Conservation (phyloP, 495 filamentous ascomycete species). For the Mytilinidion resinicola region DNA sequence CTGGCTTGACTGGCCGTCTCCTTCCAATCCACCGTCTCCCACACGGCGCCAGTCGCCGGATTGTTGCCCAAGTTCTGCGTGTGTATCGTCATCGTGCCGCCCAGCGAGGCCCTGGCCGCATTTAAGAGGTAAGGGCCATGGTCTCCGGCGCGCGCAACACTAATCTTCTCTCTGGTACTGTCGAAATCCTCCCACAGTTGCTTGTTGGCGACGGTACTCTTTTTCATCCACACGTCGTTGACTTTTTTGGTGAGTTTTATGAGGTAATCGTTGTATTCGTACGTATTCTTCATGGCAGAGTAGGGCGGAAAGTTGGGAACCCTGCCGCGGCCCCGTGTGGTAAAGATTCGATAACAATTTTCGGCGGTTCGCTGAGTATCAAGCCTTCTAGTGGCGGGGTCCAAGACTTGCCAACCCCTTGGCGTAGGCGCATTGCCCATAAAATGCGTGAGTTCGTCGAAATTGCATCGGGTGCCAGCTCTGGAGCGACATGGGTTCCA, state of each 20-base stretch:
- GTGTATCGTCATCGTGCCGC: neutral
- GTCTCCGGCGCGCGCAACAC: slow-evolving; percentile 8
- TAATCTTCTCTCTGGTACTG: neutral
- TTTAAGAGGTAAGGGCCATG: slow-evolving; percentile 1
- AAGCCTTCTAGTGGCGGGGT: neutral
- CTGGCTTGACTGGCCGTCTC: neutral
- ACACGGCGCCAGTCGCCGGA: neutral
- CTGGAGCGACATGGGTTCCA: too few species aligned
- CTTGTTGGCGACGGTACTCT: neutral
- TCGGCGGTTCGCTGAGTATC: neutral
- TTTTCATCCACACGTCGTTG: neutral
- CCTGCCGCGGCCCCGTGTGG: neutral
- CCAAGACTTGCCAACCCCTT: too few species aligned
- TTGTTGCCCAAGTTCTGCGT: slow-evolving; percentile 1
- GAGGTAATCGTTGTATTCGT: slow-evolving; percentile 9
- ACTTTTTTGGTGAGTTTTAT: neutral
- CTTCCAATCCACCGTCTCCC: slow-evolving; percentile 6
- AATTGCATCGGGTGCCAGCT: too few species aligned
- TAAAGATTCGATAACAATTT: neutral
- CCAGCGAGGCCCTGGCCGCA: neutral
- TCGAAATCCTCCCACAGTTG: slow-evolving; percentile 4
- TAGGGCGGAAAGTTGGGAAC: slow-evolving; percentile 3
- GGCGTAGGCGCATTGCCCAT: too few species aligned
- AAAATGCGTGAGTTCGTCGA: too few species aligned
- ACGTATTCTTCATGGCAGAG: neutral